These are phyloP conservation scores for Pythium phragmiticola DNA, from an alignment of 352 stramenopile genomes.

Conservation along the genomic window DNA sequence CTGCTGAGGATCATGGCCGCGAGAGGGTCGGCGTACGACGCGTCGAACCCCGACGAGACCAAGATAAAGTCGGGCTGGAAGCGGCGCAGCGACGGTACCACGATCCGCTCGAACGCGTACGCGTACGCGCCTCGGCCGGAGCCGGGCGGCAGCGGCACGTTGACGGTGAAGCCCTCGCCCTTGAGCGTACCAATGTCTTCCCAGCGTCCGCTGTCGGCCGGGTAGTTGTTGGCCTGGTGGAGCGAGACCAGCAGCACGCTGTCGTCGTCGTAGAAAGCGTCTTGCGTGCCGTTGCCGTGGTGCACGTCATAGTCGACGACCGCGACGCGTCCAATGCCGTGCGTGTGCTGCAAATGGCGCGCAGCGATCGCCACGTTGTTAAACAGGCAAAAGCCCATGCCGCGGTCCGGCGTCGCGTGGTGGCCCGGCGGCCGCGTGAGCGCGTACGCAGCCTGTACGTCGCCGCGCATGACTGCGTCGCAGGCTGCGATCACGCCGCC, in stretches of 20 bases:
- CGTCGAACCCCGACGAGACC: conserved; percentile 75
- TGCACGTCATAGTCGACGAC: conserved; percentile 97
- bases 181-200: conserved; percentile 40
- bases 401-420: conserved; percentile 48
- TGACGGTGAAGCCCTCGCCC: conserved; percentile 66
- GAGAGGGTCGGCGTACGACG: conserved; percentile 79
- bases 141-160: conserved; percentile 84
- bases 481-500: conserved; percentile 60
- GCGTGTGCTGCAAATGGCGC: conserved; percentile 38
- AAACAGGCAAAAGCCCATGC: conserved; percentile 76
- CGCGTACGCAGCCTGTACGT: conserved; percentile 51
- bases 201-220: conserved; percentile 43
- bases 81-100: conserved; percentile 57
- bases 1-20: conserved; percentile 85
- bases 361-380: conserved; percentile 71
- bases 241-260: conserved; percentile 75
- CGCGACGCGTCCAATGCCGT: conserved; percentile 82
- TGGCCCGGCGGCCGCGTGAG: conserved; percentile 74
- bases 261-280: conserved; percentile 83
- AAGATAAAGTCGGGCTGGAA: conserved; percentile 85
- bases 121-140: conserved; percentile 72
- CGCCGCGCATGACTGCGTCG: conserved; percentile 52
- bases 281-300: conserved; percentile 96
- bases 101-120: conserved; percentile 60
- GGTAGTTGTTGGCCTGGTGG: conserved; percentile 86